A percentile compares a stretch with the other conserved stretches of the same genome.
Conservation (phyloP, 2,329 filamentous ascomycete species). For the Colletotrichum sublineola region DNA sequence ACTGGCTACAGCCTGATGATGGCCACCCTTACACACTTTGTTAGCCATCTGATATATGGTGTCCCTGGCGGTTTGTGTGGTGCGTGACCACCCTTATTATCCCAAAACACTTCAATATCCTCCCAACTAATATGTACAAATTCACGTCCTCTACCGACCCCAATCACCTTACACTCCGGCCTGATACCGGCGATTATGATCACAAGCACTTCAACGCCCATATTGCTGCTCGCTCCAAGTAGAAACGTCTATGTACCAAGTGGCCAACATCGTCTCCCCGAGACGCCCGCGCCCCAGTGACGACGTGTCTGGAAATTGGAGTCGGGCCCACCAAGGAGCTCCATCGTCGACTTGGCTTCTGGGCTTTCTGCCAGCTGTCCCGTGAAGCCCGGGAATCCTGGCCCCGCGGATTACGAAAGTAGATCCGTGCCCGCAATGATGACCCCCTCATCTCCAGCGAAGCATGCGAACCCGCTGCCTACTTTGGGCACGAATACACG, state of each 20-base stretch:
- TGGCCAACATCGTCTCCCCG: slow-evolving; percentile 10
- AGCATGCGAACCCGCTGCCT: slow-evolving; percentile 25
- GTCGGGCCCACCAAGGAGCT: slow-evolving; percentile 5
- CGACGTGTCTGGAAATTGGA: slow-evolving; percentile 9
- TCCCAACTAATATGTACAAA: slow-evolving; percentile 6
- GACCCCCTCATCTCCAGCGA: neutral
- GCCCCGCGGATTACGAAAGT: neutral
- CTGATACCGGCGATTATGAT: neutral
- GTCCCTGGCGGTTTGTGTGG: neutral
- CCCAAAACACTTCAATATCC: slow-evolving; percentile 13
- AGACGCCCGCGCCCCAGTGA: slow-evolving; percentile 3
- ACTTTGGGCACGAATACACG: neutral
- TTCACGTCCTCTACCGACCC: neutral
- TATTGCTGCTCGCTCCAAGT: neutral
- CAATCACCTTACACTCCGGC: neutral
- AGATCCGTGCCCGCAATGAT: slow-evolving; percentile 7
- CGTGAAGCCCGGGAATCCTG: neutral
- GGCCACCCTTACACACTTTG: neutral
- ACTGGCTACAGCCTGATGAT: neutral
- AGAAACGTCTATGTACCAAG: neutral
- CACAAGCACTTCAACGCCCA: neutral
- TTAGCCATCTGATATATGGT: slow-evolving; percentile 9
- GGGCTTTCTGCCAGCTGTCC: slow-evolving; percentile 18
- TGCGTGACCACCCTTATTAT: neutral
- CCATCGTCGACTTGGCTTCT: slow-evolving; percentile 34